These are phyloP conservation scores for Alternaria conjuncta DNA, from an alignment of 2,329 filamentous ascomycete genomes.

Conservation along the genomic window DNA sequence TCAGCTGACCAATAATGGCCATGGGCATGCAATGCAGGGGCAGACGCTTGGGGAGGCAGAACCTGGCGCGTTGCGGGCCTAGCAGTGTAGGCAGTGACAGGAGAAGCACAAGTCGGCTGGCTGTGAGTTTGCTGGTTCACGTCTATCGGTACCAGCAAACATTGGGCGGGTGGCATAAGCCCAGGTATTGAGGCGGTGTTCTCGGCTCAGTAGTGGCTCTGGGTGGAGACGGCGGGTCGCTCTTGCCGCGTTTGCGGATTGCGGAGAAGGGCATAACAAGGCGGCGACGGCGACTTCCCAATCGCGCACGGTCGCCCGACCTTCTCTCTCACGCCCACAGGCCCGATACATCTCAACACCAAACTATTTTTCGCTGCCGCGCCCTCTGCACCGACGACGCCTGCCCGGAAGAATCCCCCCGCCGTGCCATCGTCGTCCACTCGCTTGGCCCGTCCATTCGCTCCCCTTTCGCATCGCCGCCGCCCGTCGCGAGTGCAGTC, in stretches of 20 bases:
- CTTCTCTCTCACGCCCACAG: slow-evolving; percentile 10
- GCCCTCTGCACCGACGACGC: slow-evolving; percentile 4
- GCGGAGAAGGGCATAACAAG: slow-evolving; percentile 28
- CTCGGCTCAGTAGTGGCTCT: slow-evolving; percentile 11
- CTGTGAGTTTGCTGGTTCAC: background rate
- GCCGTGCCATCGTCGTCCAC: slow-evolving; percentile 5
- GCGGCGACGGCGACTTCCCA: slow-evolving; percentile 25
- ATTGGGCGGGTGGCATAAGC: background rate
- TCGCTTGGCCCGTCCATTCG: slow-evolving; percentile 27
- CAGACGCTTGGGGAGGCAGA: slow-evolving; percentile 1
- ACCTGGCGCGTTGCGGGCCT: slow-evolving; percentile 5
- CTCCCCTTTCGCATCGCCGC: slow-evolving; percentile 19
- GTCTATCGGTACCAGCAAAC: background rate
- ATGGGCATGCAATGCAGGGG: slow-evolving; percentile 9
- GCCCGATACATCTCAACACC: slow-evolving; percentile 7
- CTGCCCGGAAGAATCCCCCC: background rate
- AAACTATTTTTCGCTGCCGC: slow-evolving; percentile 9
- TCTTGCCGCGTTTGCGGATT: slow-evolving; percentile 32
- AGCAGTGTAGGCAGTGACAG: background rate
- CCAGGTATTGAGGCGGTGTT: slow-evolving; percentile 6
- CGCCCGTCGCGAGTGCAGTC: slow-evolving; percentile 22
- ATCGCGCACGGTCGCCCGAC: slow-evolving; percentile 27
- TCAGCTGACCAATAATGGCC: background rate
- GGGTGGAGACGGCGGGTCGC: slow-evolving; percentile 27
- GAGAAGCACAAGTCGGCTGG: background rate